Evolutionary conservation across 257 asterid genomes (phyloP).

Genomic region (Jasminum sambac): DNA sequence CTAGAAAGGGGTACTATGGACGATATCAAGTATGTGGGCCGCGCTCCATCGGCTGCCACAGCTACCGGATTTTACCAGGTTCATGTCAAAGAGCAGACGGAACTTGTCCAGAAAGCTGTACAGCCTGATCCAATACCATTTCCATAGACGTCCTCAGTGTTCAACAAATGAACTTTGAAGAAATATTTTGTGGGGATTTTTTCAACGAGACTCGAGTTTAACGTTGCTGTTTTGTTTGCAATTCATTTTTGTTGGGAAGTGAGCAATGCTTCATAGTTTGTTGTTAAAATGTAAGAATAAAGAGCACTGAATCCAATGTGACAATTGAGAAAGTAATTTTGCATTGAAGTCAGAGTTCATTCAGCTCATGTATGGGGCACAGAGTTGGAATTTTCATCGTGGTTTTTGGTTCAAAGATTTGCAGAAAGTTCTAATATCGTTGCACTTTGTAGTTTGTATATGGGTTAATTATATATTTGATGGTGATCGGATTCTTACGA

Average conservation of each 20-base stretch:
- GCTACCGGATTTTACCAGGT: slow-evolving; percentile 83
- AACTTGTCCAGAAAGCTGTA: slow-evolving; percentile 65
- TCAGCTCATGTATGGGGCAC: background rate
- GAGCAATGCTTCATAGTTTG: background rate
- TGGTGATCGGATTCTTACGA: too few relatives aligned
- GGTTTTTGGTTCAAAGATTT: background rate
- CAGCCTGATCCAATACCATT: slow-evolving; percentile 58
- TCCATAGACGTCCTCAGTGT: background rate
- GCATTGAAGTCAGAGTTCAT: background rate
- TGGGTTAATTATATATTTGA: too few relatives aligned
- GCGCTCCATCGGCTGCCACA: slow-evolving; percentile 91
- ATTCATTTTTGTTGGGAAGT: background rate
- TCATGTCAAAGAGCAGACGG: slow-evolving; percentile 72
- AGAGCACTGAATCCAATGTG: slow-evolving; percentile 22
- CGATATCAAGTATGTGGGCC: slow-evolving; percentile 76
- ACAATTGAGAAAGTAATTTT: slow-evolving; percentile 27
- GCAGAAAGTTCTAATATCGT: too few relatives aligned
- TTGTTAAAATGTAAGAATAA: slow-evolving; percentile 27
- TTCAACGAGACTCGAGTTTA: background rate
- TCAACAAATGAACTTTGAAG: background rate
- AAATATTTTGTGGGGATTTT: slow-evolving; percentile 1
- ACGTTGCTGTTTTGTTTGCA: background rate
- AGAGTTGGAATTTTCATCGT: background rate
- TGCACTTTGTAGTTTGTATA: too few relatives aligned
- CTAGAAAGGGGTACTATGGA: slow-evolving; percentile 65